These are phyloP conservation scores for Saturnispora silvae DNA, from an alignment of 805 yeast genomes.

Conservation along the genomic window DNA sequence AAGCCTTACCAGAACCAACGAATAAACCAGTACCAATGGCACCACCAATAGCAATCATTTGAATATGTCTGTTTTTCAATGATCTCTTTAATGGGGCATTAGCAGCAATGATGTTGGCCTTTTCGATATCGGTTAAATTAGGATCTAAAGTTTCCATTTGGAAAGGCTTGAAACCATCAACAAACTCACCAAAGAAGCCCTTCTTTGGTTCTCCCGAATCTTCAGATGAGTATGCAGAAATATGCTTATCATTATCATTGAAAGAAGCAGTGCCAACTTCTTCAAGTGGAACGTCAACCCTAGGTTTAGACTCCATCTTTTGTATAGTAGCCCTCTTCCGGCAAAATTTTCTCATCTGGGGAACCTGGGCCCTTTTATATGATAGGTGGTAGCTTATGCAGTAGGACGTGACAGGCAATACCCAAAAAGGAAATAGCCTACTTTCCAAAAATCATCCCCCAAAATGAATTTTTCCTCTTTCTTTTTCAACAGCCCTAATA, in stretches of 20 bases:
- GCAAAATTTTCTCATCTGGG: too few species aligned
- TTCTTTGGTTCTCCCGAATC: neutral
- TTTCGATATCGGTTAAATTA: conserved; percentile 31
- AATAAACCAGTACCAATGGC: conserved; percentile 73
- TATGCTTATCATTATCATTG: neutral
- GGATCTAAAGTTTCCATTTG: conserved; percentile 29
- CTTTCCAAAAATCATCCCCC: too few species aligned
- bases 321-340: neutral
- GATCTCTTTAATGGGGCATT: conserved; percentile 37
- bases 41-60: conserved; percentile 75
- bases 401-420: too few species aligned
- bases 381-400: too few species aligned
- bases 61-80: conserved; percentile 52
- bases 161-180: conserved; percentile 19
- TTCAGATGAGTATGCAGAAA: conserved; percentile 1
- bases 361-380: too few species aligned
- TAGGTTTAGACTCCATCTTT: neutral
- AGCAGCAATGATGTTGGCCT: conserved; percentile 33
- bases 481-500: too few species aligned
- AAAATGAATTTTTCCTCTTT: too few species aligned
- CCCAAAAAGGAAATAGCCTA: too few species aligned
- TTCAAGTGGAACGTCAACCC: neutral
- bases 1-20: conserved; percentile 56
- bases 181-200: conserved; percentile 12
- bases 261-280: neutral